Conservation (phyloP, 352 stramenopile genomes). For the Globisporangium paddicum region DNA sequence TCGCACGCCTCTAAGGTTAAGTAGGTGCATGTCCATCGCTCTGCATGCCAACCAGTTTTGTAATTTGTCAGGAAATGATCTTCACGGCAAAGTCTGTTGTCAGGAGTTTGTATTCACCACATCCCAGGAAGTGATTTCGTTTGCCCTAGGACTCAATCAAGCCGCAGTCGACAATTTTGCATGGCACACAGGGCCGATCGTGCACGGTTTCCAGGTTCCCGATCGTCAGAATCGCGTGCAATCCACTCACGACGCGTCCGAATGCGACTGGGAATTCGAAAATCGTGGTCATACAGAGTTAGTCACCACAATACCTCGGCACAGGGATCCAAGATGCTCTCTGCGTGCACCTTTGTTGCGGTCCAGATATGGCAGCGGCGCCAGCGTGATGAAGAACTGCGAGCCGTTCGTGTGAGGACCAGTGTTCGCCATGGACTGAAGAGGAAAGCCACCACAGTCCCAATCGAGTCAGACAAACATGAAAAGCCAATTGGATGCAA, state of each 20-base stretch:
- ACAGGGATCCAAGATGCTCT: too few relatives aligned
- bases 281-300: too few relatives aligned
- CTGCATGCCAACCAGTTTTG: background rate
- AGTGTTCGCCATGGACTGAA: constrained; percentile 95
- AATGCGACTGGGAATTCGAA: constrained; percentile 47
- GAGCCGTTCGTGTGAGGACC: constrained; percentile 95
- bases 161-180: constrained; percentile 66
- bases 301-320: too few relatives aligned
- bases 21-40: constrained; percentile 5
- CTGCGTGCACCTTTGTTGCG: constrained; percentile 53
- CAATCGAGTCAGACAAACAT: constrained; percentile 1
- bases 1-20: constrained; percentile 1
- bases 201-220: constrained; percentile 41
- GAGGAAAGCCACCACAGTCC: background rate
- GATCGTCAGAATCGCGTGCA: constrained; percentile 54
- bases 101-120: background rate
- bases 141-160: constrained; percentile 38
- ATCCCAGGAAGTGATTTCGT: too few relatives aligned
- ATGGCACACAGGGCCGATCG: constrained; percentile 54
- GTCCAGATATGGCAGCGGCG: constrained; percentile 59
- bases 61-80: background rate
- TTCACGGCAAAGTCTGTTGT: background rate
- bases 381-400: constrained; percentile 99
- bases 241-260: constrained; percentile 58
- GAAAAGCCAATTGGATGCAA: background rate